Evolutionary conservation across 148 eudicot genomes (phyloP).

Genomic region (Polygonum maritimum): DNA sequence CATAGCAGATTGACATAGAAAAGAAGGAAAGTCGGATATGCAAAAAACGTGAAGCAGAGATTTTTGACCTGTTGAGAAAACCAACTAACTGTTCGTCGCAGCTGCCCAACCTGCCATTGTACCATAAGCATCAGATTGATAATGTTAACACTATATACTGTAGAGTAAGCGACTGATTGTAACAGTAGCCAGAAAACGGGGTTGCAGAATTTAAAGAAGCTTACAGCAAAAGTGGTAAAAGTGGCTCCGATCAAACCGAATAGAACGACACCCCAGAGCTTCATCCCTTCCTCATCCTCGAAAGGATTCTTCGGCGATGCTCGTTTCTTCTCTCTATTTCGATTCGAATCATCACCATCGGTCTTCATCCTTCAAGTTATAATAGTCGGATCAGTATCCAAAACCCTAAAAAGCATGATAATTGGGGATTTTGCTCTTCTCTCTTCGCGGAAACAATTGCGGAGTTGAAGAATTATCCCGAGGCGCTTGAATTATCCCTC

Average conservation of each 20-base stretch:
- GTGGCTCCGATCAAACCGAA: constrained; percentile 80
- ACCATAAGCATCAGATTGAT: not conserved
- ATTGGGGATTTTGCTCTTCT: not conserved
- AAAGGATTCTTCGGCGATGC: constrained; percentile 15
- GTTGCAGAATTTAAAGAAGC: constrained; percentile 5
- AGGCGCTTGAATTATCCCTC: not conserved
- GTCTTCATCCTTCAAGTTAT: constrained; percentile 12
- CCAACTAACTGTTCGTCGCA: constrained; percentile 63
- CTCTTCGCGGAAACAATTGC: not conserved
- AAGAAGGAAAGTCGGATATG: not conserved
- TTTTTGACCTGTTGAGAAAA: constrained; percentile 47
- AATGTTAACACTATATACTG: not conserved
- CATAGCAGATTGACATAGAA: not conserved
- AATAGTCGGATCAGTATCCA: not conserved
- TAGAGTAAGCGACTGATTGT: not conserved
- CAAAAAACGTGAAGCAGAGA: not conserved
- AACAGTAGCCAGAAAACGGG: not conserved
- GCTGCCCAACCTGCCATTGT: constrained; percentile 55
- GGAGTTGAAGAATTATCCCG: not conserved
- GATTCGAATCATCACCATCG: constrained; percentile 13
- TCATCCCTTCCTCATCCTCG: constrained; percentile 35
- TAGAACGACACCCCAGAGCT: constrained; percentile 59
- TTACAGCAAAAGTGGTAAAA: constrained; percentile 64
- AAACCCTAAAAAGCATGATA: constrained; percentile 19
- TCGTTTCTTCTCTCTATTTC: constrained; percentile 12